Base-by-base conservation (phyloP, 352 stramenopile species). In the Pythium pyrilobum region DNA sequence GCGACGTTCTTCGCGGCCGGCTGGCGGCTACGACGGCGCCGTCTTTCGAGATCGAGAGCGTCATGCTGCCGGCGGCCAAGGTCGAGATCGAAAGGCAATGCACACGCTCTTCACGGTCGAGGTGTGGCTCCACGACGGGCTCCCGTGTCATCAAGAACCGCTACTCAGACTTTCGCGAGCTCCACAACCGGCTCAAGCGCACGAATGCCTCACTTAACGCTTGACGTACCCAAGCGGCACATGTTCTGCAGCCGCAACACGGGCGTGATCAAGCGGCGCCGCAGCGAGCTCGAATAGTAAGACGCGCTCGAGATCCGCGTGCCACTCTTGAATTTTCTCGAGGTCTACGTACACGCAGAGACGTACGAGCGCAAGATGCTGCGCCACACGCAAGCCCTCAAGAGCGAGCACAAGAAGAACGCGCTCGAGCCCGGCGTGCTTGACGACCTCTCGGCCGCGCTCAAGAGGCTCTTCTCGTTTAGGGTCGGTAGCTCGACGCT, bases 131-230 rank as follows among this genome's bases (percentile, higher is more conserved):
- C 77, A 87, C 37, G 80, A 77, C 27, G 79, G 81, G 5, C 67
- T 93, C n/a, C 77, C 89, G 53, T 95, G 85, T 90, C 59, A 92
- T 90, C 36, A 74, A 87, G 63, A 95, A 95, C 52, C 82, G 85
- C 4, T 95, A 95, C 67, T 93, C 82, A 56, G 85, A 95, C 52
- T 95, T 95, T 58, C 65, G 82, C 48, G 82, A 93, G 43, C 82
- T 95, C 8, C 82, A 95, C 49, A 82, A 95, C 42, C 62, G 81
- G 0, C 71, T 95, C 16, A 90, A 92, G 58, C 69, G 79, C 44
- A 90, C 81, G 11, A 95, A 77, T 50, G 66, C 69, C 20, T 59
- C 74, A 2, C 81, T 95, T 3, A 90, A 91, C 86, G 32, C 67
- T 93, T 10, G 75, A 82, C 29, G 93, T 95, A 41, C 85, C 85